Percentiles rank a stretch among this genome's conserved stretches.
phyloP scores from a whole-genome alignment of 140 eudicot species.

The Ambrosia hybrid region DNA sequence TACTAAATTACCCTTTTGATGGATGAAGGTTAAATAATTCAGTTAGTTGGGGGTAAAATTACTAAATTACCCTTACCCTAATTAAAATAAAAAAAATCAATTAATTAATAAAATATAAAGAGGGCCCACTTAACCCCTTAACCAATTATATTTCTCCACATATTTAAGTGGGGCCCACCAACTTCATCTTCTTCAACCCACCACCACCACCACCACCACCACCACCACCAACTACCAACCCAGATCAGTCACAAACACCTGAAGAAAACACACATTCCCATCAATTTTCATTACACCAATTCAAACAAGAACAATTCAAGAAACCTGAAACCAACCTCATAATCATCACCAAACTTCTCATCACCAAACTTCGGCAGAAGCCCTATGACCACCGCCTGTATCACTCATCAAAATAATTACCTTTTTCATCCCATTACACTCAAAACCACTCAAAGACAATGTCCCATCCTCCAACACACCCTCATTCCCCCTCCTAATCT shows the following conservation, averaged over 20 bases:
- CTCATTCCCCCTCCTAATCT: constrained; percentile 51
- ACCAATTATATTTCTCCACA: too few relatives aligned
- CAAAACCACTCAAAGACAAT: constrained; percentile 49
- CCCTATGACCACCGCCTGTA: constrained; percentile 98
- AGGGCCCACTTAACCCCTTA: too few relatives aligned
- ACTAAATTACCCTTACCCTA: too few relatives aligned
- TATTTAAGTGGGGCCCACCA: too few relatives aligned
- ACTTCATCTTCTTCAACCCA: too few relatives aligned
- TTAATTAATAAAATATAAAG: too few relatives aligned
- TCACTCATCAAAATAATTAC: constrained; percentile 98
- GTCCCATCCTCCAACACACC: constrained; percentile 57
- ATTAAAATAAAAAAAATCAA: too few relatives aligned
- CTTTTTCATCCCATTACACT: constrained; percentile 49
- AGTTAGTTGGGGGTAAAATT: too few relatives aligned
- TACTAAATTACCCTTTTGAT: too few relatives aligned
- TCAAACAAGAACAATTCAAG: neutral
- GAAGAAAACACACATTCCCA: constrained; percentile 25
- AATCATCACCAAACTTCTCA: constrained; percentile 85
- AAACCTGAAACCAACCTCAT: constrained; percentile 54
- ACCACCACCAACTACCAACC: too few relatives aligned
- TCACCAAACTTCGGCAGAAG: constrained; percentile 99
- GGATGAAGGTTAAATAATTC: too few relatives aligned
- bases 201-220: too few relatives aligned
- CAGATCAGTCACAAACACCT: constrained; percentile 91
- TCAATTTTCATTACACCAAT: constrained; percentile 6